Base-by-base conservation (phyloP, 2,329 filamentous ascomycete genomes). In the Colletotrichum euphorbiae region DNA sequence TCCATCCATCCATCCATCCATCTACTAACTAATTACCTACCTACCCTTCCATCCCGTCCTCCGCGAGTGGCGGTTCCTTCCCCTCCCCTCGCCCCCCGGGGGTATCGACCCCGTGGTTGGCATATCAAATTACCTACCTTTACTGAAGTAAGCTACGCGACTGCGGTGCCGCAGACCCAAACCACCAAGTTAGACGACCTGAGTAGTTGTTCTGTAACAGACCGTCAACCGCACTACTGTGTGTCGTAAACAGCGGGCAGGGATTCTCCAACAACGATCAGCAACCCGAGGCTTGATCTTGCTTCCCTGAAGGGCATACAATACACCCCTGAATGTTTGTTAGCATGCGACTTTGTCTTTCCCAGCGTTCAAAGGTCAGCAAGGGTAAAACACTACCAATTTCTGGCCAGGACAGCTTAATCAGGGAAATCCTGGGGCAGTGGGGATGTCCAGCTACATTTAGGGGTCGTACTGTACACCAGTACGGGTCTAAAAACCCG, bases 261-360 rank as follows among this genome's bases (percentile, higher is more conserved):
- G 64, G 59, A 54, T 67, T 63, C 59, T 65, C 65, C 40, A 65
- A 68, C 6, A n/a, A 31, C 11, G 60, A 67, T 67, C 52, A 46
- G 36, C 52, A 52, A 38, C 31, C 42, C 59, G 45, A 40, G 36
- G n/a, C n/a, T n/a, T 61, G 46, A 51, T 24, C 52, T 43, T 56
- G 19, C 40, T 45, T 31, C 38, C 24, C 40, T 33, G 19, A 13
- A 45, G 28, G 28, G 6, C 17, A 54, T 13, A 36, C 50, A n/a
- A n/a, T n/a, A n/a, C n/a, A n/a, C n/a, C n/a, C n/a, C n/a, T n/a
- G n/a, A n/a, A n/a, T n/a, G n/a, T n/a, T n/a, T n/a, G n/a, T n/a
- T n/a, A n/a, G n/a, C n/a, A n/a, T n/a, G n/a, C n/a, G n/a, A n/a
- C n/a, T n/a, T n/a, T n/a, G n/a, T n/a, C n/a, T n/a, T n/a, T n/a